Evolutionary conservation across 345 rosid genomes (phyloP), one percentile per base, ranked within the genome.

Genomic region (Excoecaria agallocha): DNA sequence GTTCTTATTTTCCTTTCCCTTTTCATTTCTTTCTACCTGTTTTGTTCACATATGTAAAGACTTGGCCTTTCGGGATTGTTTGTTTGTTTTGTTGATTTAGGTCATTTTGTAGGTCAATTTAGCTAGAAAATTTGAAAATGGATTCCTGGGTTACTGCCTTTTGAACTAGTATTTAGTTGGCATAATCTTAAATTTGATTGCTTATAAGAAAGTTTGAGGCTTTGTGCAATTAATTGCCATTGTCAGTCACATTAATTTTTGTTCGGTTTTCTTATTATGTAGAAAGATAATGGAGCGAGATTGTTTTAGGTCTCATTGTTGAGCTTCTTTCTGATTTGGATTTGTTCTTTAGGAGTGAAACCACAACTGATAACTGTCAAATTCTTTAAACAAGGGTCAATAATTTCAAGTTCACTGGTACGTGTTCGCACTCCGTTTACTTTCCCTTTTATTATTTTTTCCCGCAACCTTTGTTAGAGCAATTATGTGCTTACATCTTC

Each of bases 371-470:
- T 7, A 92, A 92, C 80, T 94, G 97, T 73, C 98, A 92, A 87
- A 88, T 92, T 77, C 96, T 92, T 80, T 96, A 94, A 80, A 90
- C 93, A 35, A 83, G 93, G 80, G 97, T 94, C 19, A 94, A 94
- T 75, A 85, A 89, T 82, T 82, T 94, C 60, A 84, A 82, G 60
- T 90, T 88, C 79, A 86, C 89, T 41, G 95, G 94, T 90, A 84
- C 39, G 67, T 46, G 77, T 22, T 54, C 12, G n/a, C 4, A 1
- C 46, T 66, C 69, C 57, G 54, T 37, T 39, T 6, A 17, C 15
- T 66, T 68, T 17, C 37, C 12, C 24, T 46, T 30, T 8, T 12
- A 16, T 55, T 20, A n/a, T 54, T 54, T 55, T 55, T 22, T 55
- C 8, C 59, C n/a, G 59, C 59, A 4, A 11, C n/a, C 59, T 55